Evolutionary conservation across 768 basidiomycete species (phyloP).

Genomic region (Phaeolepiota aurea): DNA sequence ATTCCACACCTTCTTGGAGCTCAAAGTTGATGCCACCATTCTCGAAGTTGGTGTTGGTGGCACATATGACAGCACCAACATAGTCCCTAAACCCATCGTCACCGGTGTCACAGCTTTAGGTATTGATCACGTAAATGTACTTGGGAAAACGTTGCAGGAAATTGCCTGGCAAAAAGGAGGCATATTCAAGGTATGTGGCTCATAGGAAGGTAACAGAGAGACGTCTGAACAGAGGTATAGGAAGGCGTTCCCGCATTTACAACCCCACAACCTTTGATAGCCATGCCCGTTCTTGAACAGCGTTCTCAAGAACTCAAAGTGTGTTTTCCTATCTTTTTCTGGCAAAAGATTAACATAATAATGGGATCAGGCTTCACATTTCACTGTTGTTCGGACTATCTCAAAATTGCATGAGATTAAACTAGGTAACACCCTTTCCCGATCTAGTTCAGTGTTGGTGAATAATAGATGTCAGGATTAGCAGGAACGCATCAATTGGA

Average conservation of each 20-base stretch:
- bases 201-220: not conserved
- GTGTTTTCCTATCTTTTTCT: no score
- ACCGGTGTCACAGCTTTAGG: slow-evolving; percentile 89
- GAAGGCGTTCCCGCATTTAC: slow-evolving; percentile 80
- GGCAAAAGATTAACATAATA: not conserved
- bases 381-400: slow-evolving; percentile 49
- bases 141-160: slow-evolving; percentile 82
- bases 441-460: not conserved
- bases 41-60: slow-evolving; percentile 97
- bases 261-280: slow-evolving; percentile 67
- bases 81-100: slow-evolving; percentile 84
- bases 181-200: slow-evolving; percentile 75
- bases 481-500: slow-evolving; percentile 79
- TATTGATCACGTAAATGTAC: slow-evolving; percentile 80
- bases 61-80: slow-evolving; percentile 89
- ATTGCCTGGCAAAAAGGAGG: slow-evolving; percentile 96
- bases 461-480: slow-evolving; percentile 44
- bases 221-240: slow-evolving; percentile 25
- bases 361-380: slow-evolving; percentile 53
- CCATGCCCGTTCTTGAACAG: slow-evolving; percentile 56
- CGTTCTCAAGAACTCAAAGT: slow-evolving; percentile 65
- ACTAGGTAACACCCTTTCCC: slow-evolving; percentile 40
- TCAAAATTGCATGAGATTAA: slow-evolving; percentile 43
- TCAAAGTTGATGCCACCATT: slow-evolving; percentile 84
- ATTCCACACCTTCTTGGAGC: slow-evolving; percentile 78